These are phyloP conservation scores for Centaurea solstitialis DNA, from an alignment of 129 eudicot genomes.

Conservation along the genomic window DNA sequence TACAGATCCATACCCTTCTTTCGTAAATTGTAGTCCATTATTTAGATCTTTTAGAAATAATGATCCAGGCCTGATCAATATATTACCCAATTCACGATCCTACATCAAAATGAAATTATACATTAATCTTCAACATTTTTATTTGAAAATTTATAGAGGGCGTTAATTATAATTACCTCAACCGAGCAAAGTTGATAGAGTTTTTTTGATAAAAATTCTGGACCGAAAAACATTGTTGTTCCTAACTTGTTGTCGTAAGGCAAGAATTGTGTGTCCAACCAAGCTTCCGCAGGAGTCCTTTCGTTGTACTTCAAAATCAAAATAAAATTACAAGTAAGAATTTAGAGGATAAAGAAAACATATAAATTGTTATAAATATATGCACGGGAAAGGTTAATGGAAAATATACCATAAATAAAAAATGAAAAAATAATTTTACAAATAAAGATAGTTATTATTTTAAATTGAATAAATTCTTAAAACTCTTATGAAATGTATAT, in stretches of 20 bases:
- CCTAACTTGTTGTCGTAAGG: conserved; percentile 29
- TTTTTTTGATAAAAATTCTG: conserved; percentile 34
- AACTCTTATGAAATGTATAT: too few species aligned
- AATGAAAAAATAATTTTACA: too few species aligned
- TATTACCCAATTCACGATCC: conserved; percentile 55
- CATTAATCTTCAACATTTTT: not conserved
- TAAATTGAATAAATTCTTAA: too few species aligned
- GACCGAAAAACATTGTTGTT: conserved; percentile 43
- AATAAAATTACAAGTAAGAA: not conserved
- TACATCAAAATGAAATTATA: not conserved
- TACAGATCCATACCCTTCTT: conserved; percentile 51
- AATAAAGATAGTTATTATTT: too few species aligned
- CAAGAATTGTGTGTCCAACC: conserved; percentile 49
- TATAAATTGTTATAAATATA: too few species aligned
- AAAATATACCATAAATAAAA: too few species aligned
- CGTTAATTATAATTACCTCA: conserved; percentile 28
- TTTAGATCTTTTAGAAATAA: conserved; percentile 35
- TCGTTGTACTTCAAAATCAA: conserved; percentile 27
- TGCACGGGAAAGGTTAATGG: too few species aligned
- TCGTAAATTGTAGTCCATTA: conserved; percentile 18
- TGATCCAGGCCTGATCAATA: conserved; percentile 48
- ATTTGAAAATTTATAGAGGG: not conserved
- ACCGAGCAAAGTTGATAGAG: conserved; percentile 58
- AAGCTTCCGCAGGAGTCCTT: conserved; percentile 29
- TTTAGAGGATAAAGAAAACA: too few species aligned